These are phyloP conservation scores for Avicennia marina DNA, from an alignment of 257 asterid species.

Conservation along the genomic window DNA sequence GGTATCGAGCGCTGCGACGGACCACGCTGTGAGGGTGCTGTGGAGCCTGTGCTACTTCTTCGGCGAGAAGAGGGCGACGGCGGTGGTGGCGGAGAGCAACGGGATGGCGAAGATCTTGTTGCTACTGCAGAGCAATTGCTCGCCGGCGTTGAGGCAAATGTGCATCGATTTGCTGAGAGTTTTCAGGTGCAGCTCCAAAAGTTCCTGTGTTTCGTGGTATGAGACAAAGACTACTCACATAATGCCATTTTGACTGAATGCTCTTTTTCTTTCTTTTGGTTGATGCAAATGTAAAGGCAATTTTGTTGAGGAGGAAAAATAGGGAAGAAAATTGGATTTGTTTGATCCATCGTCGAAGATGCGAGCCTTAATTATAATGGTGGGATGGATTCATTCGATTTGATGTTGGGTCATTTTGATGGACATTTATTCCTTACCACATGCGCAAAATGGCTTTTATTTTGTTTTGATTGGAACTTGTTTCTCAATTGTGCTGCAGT, in stretches of 20 bases:
- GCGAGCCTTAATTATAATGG: too few relatives aligned
- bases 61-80: constrained; percentile 56
- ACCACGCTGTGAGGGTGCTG: constrained; percentile 62
- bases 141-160: constrained; percentile 74
- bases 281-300: constrained; percentile 26
- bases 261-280: not conserved
- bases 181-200: constrained; percentile 43
- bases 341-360: too few relatives aligned
- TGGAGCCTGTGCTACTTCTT: constrained; percentile 77
- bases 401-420: constrained; percentile 25
- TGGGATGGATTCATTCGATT: constrained; percentile 17
- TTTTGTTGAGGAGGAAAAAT: constrained; percentile 34
- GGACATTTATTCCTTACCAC: constrained; percentile 16
- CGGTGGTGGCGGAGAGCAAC: constrained; percentile 42
- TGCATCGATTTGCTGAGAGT: constrained; percentile 66
- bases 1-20: constrained; percentile 64
- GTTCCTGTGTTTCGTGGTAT: constrained; percentile 50
- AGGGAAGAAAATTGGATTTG: constrained; percentile 13
- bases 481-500: not conserved
- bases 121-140: constrained; percentile 65
- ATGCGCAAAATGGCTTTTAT: not conserved
- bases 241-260: constrained; percentile 66
- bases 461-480: not conserved
- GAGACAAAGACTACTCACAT: constrained; percentile 76
- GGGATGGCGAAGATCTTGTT: constrained; percentile 70